Percentiles rank a stretch among this genome's conserved stretches.
These are phyloP conservation scores for Fusarium sp. DNA, from an alignment of 2,329 filamentous ascomycete genomes.

Conservation along the genomic window DNA sequence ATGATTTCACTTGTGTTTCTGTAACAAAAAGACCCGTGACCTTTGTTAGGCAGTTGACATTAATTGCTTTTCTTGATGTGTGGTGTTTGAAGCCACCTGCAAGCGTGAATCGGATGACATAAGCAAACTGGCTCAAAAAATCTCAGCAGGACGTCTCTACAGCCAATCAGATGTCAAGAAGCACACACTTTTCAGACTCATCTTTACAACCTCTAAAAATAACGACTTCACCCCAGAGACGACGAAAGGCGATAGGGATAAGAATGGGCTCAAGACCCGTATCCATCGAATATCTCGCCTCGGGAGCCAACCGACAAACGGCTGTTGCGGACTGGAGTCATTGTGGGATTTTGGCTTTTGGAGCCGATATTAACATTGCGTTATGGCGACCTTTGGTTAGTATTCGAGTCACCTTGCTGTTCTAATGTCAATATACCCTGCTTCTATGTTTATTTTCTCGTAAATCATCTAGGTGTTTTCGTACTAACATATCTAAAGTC, in stretches of 20 bases:
- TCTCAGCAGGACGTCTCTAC: constrained; percentile 30
- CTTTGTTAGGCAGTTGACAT: neutral
- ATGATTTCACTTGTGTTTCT: constrained; percentile 4
- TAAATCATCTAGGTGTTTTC: neutral
- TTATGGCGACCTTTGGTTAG: constrained; percentile 85
- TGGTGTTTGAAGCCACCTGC: constrained; percentile 26
- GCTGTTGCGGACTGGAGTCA: constrained; percentile 89
- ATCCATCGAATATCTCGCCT: constrained; percentile 70
- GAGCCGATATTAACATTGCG: constrained; percentile 88
- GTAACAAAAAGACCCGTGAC: neutral
- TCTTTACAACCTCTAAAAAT: constrained; percentile 23
- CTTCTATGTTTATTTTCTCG: neutral
- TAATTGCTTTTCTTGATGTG: constrained; percentile 35
- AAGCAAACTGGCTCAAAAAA: constrained; percentile 33
- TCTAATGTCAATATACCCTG: constrained; percentile 17
- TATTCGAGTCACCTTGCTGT: constrained; percentile 37
- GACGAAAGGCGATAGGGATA: constrained; percentile 42
- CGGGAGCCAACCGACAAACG: constrained; percentile 91
- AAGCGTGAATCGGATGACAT: constrained; percentile 39
- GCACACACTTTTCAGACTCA: constrained; percentile 53
- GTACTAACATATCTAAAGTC: constrained; percentile 48
- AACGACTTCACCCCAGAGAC: constrained; percentile 13
- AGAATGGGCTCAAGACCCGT: constrained; percentile 45
- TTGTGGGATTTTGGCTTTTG: constrained; percentile 83
- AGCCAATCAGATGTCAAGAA: constrained; percentile 53